Conservation (phyloP, 2,329 filamentous ascomycete genomes). For the Gaeumannomyces tritici region DNA sequence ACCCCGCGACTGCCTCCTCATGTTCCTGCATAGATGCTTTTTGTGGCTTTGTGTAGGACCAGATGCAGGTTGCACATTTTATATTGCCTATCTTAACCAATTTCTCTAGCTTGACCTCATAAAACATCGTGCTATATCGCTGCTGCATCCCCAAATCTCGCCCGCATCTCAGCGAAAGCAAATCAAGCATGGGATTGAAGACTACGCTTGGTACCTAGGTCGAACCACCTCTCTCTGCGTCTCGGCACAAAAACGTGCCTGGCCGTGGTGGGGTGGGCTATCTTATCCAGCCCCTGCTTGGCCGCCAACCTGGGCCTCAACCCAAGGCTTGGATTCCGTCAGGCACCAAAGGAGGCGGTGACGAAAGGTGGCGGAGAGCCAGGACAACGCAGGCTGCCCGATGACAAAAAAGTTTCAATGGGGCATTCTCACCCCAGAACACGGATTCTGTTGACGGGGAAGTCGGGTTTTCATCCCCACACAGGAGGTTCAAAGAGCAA, state of each 20-base stretch:
- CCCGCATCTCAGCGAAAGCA: neutral
- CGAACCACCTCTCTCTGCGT: neutral
- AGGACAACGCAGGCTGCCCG: no score
- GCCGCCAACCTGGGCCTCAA: neutral
- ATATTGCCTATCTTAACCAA: neutral
- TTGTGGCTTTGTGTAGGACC: neutral
- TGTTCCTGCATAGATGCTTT: neutral
- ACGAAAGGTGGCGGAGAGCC: neutral
- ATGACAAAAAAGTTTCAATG: no score
- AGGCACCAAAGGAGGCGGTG: neutral
- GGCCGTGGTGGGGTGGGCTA: neutral
- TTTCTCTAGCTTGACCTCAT: no score
- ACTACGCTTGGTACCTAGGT: neutral
- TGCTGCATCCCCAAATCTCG: neutral
- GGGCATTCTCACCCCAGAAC: no score
- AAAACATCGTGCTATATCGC: no score
- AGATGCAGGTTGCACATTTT: no score
- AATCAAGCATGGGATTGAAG: no score
- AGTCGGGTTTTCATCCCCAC: no score
- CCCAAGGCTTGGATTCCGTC: neutral
- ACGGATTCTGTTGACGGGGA: no score
- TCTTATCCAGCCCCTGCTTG: neutral
- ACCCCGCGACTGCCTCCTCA: neutral
- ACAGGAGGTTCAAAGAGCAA: no score
- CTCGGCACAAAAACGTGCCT: neutral